A percentile compares a stretch with the other conserved stretches of the same genome.
phyloP scores from a whole-genome alignment of 2,329 filamentous ascomycete genomes.

The Apiospora phragmitis region DNA sequence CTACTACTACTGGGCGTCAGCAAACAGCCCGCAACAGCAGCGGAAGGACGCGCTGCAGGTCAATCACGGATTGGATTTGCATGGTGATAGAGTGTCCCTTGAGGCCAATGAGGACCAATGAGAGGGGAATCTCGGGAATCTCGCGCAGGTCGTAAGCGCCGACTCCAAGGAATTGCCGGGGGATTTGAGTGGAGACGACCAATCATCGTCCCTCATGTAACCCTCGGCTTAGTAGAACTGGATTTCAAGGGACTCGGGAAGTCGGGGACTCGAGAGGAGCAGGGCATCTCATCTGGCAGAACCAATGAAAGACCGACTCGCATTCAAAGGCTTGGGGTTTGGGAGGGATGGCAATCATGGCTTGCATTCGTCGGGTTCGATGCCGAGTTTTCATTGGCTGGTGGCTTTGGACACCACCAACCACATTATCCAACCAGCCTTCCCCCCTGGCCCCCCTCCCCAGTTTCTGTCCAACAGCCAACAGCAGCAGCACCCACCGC shows the following conservation, averaged over 20 bases:
- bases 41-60: constrained; percentile 6
- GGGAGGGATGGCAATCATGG: neutral
- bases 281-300: neutral
- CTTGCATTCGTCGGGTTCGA: neutral
- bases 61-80: constrained; percentile 6
- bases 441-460: neutral
- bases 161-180: constrained; percentile 6
- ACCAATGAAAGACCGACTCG: neutral
- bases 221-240: neutral
- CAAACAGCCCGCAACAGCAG: neutral
- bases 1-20: constrained; percentile 1
- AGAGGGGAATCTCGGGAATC: neutral
- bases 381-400: neutral
- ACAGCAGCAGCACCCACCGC: neutral
- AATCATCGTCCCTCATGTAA: neutral
- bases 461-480: neutral
- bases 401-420: neutral
- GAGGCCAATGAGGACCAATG: constrained; percentile 13
- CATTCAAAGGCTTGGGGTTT: neutral
- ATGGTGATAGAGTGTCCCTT: neutral
- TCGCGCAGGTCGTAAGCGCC: constrained; percentile 3
- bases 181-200: neutral
- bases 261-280: neutral
- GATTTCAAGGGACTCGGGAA: too few species aligned
- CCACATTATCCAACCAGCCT: neutral